A percentile compares a stretch with the other conserved stretches of the same genome.
Evolutionary conservation across 495 filamentous ascomycete genomes (phyloP).

Genomic region (Achaetomiella virescens): DNA sequence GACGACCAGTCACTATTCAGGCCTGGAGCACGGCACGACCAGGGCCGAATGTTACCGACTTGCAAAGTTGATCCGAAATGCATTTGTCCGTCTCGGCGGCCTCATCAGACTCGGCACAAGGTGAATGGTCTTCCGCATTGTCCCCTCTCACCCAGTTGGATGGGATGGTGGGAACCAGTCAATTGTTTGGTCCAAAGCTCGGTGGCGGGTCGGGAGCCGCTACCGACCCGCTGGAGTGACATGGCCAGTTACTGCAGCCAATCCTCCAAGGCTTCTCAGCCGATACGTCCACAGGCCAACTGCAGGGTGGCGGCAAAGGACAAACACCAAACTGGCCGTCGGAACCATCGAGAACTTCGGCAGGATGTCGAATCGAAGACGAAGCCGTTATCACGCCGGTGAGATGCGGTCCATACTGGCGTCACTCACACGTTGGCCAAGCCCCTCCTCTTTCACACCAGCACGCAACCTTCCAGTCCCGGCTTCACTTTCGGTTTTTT

Average conservation of each 20-base stretch:
- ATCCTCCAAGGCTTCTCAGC: not conserved
- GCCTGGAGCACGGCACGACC: conserved; percentile 7
- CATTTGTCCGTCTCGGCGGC: conserved; percentile 3
- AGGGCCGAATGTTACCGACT: too few relatives aligned
- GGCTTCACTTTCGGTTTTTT: not conserved
- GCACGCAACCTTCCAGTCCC: too few relatives aligned
- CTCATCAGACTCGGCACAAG: too few relatives aligned
- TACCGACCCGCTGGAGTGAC: conserved; percentile 16
- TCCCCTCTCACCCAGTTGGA: conserved; percentile 8
- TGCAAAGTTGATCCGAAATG: too few relatives aligned
- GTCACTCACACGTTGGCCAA: not conserved
- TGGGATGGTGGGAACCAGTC: conserved; percentile 19
- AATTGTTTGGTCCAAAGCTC: conserved; percentile 15
- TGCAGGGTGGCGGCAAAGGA: not conserved
- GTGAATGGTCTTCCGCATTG: not conserved
- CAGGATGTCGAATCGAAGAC: not conserved
- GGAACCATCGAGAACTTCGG: conserved; percentile 10
- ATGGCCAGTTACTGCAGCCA: conserved; percentile 5
- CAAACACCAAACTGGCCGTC: not conserved
- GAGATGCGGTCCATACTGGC: not conserved
- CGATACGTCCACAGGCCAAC: not conserved
- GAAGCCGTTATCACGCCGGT: not conserved
- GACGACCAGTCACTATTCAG: not conserved
- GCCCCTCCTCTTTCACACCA: not conserved
- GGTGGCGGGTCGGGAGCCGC: conserved; percentile 6